Evolutionary conservation across 2,329 filamentous ascomycete genomes (phyloP).

Genomic region (Nothophaeocryptopus gaeumannii): DNA sequence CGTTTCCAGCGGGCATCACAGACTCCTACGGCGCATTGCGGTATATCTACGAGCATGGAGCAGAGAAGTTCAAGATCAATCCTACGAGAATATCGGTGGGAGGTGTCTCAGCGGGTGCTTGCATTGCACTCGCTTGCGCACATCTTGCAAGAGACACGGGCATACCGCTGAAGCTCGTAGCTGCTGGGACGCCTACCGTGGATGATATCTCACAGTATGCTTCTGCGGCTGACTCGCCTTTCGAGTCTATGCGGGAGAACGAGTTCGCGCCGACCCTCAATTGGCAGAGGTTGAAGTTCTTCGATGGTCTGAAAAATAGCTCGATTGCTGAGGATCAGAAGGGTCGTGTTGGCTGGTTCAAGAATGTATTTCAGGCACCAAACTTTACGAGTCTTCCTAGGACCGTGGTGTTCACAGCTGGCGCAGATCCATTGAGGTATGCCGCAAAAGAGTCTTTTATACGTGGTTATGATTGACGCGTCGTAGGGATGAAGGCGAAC

Average conservation of each 20-base stretch:
- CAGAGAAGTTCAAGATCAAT: conserved; percentile 2
- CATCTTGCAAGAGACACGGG: conserved; percentile 2
- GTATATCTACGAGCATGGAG: neutral
- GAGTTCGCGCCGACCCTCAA: neutral
- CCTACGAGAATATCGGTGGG: neutral
- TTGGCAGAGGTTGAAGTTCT: neutral
- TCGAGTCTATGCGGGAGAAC: neutral
- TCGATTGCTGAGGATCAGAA: neutral
- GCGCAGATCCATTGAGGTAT: too few species aligned
- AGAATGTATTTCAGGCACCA: neutral
- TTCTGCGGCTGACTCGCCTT: neutral
- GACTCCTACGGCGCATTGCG: neutral
- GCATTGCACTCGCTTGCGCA: neutral
- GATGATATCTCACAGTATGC: neutral
- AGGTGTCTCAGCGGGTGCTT: neutral
- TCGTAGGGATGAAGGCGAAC: too few species aligned
- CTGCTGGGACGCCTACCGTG: neutral
- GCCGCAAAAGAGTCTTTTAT: too few species aligned
- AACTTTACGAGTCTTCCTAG: neutral
- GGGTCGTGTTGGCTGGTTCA: too few species aligned
- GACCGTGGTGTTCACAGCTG: neutral
- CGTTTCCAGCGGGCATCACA: neutral
- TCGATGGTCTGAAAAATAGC: neutral
- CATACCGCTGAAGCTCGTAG: neutral
- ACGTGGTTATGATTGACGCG: too few species aligned